Base-by-base conservation (phyloP, 2,329 filamentous ascomycete genomes). In the Xylariaceae sp. region DNA sequence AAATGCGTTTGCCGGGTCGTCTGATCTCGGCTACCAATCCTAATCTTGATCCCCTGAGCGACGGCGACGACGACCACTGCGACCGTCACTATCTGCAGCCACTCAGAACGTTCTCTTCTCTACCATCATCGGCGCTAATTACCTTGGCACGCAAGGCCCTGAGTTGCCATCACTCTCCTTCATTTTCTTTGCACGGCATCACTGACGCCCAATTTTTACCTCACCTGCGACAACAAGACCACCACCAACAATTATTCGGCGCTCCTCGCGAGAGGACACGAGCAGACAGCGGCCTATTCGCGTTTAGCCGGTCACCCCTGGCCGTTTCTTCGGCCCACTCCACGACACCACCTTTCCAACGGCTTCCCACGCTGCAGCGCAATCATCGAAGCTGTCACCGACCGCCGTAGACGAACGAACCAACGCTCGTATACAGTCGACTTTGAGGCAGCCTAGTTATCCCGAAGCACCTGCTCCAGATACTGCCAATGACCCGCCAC, bases 291-390 rank as follows among this genome's bases (percentile, higher is more conserved):
- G 17, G n/a, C 17, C 29, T n/a, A n/a, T n/a, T 31, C 34, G 32
- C 11, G 18, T 9, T 9, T n/a, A 18, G 4, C 32, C 24, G 8
- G 11, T 38, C 37, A 17, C 36, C 30, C 44, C 42, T 42, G 47
- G 55, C 50, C 54, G 54, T 52, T 42, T 36, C 48, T 47, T 41
- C 54, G 58, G 57, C 52, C 48, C 11, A 26, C 22, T 42, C 41
- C 39, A 35, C 47, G 33, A 3, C 29, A 22, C 39, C 45, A 38
- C 49, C 45, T 49, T 46, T 44, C 55, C 51, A 60, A 63, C 60
- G 60, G 60, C 60, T 63, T 62, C 60, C 39, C 52, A 59, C 59
- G 55, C 51, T 29, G 37, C 48, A 45, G 39, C 29, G 34, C 52
- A 39, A 38, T 33, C 47, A 44, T 18, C 54, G 45, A 53, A 52